These are phyloP conservation scores for Pachysandra terminalis DNA, from an alignment of 164 flowering plant species.

Conservation along the genomic window DNA sequence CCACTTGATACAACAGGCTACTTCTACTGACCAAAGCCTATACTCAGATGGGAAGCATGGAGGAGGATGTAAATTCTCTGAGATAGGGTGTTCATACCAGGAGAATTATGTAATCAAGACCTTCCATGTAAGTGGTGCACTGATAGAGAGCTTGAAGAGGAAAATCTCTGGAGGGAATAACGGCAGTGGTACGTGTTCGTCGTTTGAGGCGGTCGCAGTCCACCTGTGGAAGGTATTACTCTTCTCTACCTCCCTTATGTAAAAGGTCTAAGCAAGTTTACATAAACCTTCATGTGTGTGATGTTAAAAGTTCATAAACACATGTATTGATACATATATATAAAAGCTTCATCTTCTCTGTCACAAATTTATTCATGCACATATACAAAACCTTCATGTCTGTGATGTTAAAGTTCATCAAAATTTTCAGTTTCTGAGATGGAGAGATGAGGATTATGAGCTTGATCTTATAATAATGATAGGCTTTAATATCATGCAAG, in stretches of 20 bases:
- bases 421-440: no score
- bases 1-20: constrained; percentile 27
- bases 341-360: no score
- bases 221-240: constrained; percentile 47
- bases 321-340: background rate
- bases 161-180: constrained; percentile 5
- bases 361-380: no score
- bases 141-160: constrained; percentile 37
- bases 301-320: background rate
- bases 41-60: background rate
- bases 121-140: constrained; percentile 24
- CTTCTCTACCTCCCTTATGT: background rate
- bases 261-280: background rate
- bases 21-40: background rate
- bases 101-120: constrained; percentile 26
- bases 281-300: background rate
- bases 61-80: constrained; percentile 12
- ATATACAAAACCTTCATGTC: no score
- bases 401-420: no score
- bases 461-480: background rate
- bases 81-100: constrained; percentile 4
- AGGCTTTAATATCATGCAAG: background rate
- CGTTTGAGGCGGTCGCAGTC: constrained; percentile 44
- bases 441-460: background rate
- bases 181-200: constrained; percentile 21